phyloP scores from a whole-genome alignment of 148 eudicot species.

The Nyssa sinensis region DNA sequence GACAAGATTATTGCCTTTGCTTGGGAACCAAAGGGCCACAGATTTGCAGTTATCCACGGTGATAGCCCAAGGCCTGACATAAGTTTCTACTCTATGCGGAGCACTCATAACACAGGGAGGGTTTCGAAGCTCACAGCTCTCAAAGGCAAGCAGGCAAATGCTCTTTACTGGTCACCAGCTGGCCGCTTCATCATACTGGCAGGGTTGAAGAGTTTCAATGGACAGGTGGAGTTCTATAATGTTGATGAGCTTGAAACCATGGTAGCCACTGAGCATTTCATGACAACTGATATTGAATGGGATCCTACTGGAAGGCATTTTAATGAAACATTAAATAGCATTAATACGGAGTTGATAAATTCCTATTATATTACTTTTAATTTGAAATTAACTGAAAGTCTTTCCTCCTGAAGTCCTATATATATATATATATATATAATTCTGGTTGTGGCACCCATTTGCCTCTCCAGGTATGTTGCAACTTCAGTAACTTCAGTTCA shows the following conservation, averaged over 20 bases:
- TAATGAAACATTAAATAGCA: background rate
- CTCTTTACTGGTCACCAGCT: constrained; percentile 91
- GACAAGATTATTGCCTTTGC: constrained; percentile 97
- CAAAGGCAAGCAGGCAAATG: constrained; percentile 90
- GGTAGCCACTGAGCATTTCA: constrained; percentile 90
- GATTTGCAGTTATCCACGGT: constrained; percentile 92
- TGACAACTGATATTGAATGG: constrained; percentile 91
- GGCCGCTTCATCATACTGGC: constrained; percentile 80
- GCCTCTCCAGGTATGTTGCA: constrained; percentile 70
- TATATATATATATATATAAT: background rate
- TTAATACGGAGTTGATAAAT: background rate
- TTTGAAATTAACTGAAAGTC: background rate
- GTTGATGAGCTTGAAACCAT: constrained; percentile 99
- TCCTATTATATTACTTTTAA: too few species aligned
- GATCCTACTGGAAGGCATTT: constrained; percentile 97
- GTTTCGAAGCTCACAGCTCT: constrained; percentile 85
- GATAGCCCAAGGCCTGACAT: constrained; percentile 89
- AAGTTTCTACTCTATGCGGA: constrained; percentile 83
- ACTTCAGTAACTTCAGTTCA: constrained; percentile 91
- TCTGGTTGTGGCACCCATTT: background rate
- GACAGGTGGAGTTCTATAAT: constrained; percentile 89
- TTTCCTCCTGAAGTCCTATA: background rate
- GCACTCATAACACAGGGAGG: constrained; percentile 56
- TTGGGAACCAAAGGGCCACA: constrained; percentile 99
- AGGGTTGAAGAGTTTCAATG: constrained; percentile 89